These are phyloP conservation scores for Diaporthe aspalathi DNA, from an alignment of 2,329 filamentous ascomycete genomes.

Conservation along the genomic window DNA sequence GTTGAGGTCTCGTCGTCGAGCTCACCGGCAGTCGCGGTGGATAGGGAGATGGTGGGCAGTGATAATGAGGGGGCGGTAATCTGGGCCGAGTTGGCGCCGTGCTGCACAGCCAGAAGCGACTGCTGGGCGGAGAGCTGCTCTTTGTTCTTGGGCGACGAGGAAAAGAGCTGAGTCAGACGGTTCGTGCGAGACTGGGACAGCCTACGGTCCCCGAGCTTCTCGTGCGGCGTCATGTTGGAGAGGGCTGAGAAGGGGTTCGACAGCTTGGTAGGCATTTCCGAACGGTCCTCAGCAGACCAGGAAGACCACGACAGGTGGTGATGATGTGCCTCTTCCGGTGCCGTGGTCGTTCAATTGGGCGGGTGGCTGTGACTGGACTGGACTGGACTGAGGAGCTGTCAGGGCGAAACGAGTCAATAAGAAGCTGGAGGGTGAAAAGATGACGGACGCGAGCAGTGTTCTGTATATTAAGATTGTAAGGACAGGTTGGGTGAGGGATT, in stretches of 20 bases:
- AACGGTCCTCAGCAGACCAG: not conserved
- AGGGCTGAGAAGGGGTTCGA: constrained; percentile 66
- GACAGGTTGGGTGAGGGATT: not conserved
- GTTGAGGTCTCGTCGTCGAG: constrained; percentile 77
- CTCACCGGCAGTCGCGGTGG: constrained; percentile 83
- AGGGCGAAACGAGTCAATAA: constrained; percentile 7
- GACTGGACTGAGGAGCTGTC: not conserved
- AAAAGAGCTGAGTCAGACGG: constrained; percentile 86
- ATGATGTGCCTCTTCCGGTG: not conserved
- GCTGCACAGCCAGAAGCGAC: constrained; percentile 75
- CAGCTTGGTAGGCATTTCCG: constrained; percentile 70
- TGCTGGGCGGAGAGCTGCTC: constrained; percentile 74
- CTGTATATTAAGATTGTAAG: constrained; percentile 5
- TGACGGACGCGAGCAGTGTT: not conserved
- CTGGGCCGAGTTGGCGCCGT: constrained; percentile 67
- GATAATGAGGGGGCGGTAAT: constrained; percentile 80
- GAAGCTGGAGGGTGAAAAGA: not conserved
- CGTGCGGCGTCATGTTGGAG: constrained; percentile 59
- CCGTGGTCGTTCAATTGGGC: constrained; percentile 1
- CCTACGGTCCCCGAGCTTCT: constrained; percentile 66
- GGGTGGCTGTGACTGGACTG: constrained; percentile 4
- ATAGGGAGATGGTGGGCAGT: constrained; percentile 91
- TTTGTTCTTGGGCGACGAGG: constrained; percentile 81
- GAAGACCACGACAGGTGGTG: not conserved
- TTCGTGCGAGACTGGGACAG: constrained; percentile 76